phyloP scores from a whole-genome alignment of 148 eudicot genomes.

The Selenicereus undatus region DNA sequence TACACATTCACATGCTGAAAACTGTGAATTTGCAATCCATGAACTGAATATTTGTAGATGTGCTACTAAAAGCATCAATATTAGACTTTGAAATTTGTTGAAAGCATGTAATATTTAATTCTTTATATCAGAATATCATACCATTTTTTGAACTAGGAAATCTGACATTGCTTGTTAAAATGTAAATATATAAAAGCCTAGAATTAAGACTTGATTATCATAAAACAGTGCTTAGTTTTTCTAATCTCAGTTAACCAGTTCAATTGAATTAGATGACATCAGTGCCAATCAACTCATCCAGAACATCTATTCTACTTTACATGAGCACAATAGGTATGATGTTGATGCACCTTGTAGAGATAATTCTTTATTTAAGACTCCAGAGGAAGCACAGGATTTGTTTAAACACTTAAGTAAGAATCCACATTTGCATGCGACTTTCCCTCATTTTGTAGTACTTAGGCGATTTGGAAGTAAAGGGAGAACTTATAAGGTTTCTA shows the following conservation, averaged over 20 bases:
- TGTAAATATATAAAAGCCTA: not conserved
- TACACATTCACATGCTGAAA: not conserved
- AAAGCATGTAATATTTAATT: not conserved
- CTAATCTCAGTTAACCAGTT: not conserved
- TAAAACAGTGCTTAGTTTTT: not conserved
- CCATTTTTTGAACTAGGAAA: not conserved
- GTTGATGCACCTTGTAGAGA: too few relatives aligned
- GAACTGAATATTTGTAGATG: not conserved
- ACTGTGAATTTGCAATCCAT: not conserved
- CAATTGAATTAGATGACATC: not conserved
- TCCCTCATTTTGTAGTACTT: too few relatives aligned
- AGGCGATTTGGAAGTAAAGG: too few relatives aligned
- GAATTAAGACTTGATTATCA: not conserved
- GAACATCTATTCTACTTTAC: too few relatives aligned
- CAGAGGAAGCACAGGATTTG: too few relatives aligned
- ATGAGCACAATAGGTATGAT: too few relatives aligned
- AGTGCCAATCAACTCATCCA: too few relatives aligned
- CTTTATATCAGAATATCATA: not conserved
- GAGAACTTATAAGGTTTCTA: too few relatives aligned
- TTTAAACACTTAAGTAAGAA: too few relatives aligned
- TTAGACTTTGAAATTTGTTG: not conserved
- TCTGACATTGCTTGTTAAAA: not conserved
- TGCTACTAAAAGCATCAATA: not conserved
- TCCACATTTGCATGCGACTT: too few relatives aligned
- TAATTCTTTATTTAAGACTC: too few relatives aligned